These are phyloP conservation scores for Candida coquimbonensis DNA, from an alignment of 805 yeast species.

Conservation along the genomic window DNA sequence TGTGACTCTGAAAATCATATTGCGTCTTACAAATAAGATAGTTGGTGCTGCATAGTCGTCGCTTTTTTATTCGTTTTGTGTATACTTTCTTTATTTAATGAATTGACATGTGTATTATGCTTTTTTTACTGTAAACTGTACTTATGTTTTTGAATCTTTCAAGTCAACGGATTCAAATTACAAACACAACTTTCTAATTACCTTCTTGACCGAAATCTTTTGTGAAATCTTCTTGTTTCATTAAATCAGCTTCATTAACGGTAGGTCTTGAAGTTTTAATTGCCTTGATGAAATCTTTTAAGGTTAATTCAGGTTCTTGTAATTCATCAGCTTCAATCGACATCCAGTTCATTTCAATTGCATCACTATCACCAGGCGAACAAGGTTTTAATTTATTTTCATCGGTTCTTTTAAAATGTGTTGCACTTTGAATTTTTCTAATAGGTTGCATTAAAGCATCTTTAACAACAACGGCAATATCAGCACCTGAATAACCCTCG, in stretches of 20 bases:
- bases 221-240: constrained; percentile 81
- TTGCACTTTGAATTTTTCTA: constrained; percentile 89
- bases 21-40: constrained; percentile 21
- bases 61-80: too few species aligned
- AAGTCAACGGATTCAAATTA: too few species aligned
- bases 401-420: constrained; percentile 73
- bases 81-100: not conserved
- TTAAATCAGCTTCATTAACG: constrained; percentile 78
- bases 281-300: constrained; percentile 91
- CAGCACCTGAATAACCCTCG: constrained; percentile 96
- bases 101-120: not conserved
- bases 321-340: constrained; percentile 84
- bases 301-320: constrained; percentile 80
- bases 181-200: constrained; percentile 34
- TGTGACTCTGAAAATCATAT: constrained; percentile 69
- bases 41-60: too few species aligned
- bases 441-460: constrained; percentile 98
- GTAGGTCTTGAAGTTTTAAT: constrained; percentile 91
- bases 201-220: constrained; percentile 98
- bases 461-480: constrained; percentile 90
- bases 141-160: too few species aligned
- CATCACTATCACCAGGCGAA: constrained; percentile 91
- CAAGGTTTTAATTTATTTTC: constrained; percentile 72
- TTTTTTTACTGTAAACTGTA: not conserved
- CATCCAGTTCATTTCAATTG: constrained; percentile 89